phyloP scores from a whole-genome alignment of 768 basidiomycete species.

The Punctularia strigosozonata region DNA sequence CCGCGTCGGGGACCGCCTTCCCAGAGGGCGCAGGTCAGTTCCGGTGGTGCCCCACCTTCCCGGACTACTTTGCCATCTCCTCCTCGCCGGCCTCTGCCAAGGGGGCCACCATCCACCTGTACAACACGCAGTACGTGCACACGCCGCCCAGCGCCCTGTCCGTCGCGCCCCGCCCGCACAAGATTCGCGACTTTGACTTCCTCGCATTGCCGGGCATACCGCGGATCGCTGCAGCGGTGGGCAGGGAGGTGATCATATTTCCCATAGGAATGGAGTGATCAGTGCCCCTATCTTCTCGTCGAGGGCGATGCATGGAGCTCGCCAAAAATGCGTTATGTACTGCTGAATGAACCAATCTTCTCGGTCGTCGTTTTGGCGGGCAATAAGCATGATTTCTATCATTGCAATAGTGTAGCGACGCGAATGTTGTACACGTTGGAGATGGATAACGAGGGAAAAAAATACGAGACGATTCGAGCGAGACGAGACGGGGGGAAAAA shows the following conservation, averaged over 20 bases:
- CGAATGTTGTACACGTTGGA: no score
- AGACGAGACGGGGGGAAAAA: no score
- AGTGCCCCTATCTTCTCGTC: no score
- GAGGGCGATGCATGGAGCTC: no score
- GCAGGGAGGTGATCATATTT: slow-evolving; percentile 45
- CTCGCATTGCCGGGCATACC: slow-evolving; percentile 48
- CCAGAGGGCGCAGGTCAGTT: slow-evolving; percentile 58
- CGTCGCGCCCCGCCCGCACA: slow-evolving; percentile 50
- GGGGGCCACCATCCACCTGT: slow-evolving; percentile 60
- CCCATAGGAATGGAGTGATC: slow-evolving; percentile 50
- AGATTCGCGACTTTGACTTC: slow-evolving; percentile 70
- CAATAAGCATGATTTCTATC: no score
- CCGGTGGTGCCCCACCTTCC: slow-evolving; percentile 72
- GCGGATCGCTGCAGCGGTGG: slow-evolving; percentile 56
- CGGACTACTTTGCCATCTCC: slow-evolving; percentile 71
- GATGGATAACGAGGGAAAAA: no score
- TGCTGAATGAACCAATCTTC: slow-evolving; percentile 1
- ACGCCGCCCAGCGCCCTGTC: slow-evolving; percentile 50
- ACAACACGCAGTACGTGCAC: slow-evolving; percentile 54
- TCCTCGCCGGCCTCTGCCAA: slow-evolving; percentile 40
- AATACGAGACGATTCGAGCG: no score
- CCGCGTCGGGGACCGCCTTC: slow-evolving; percentile 47
- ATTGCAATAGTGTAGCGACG: no score
- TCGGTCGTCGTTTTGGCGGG: no score
- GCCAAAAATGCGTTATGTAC: not conserved